These are phyloP conservation scores for Veloboletus limbatus DNA, from an alignment of 1,284 basidiomycete species.

Conservation along the genomic window DNA sequence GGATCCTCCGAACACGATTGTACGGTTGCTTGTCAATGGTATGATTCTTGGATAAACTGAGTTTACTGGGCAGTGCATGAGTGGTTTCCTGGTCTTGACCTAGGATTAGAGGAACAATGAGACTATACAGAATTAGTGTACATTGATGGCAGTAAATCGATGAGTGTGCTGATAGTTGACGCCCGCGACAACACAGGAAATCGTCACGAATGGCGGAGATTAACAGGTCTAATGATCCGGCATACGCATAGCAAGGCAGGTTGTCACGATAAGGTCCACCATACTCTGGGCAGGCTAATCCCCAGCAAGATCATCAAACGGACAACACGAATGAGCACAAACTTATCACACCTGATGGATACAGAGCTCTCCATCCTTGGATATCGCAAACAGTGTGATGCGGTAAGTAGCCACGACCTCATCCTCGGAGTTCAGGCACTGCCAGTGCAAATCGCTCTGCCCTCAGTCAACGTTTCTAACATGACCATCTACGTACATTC, in stretches of 20 bases:
- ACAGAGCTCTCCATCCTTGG: slow-evolving; percentile 33
- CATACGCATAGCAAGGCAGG: slow-evolving; percentile 32
- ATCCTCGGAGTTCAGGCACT: slow-evolving; percentile 26
- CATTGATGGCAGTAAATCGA: neutral
- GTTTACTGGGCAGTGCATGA: neutral
- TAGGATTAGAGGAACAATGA: neutral
- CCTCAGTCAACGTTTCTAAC: neutral
- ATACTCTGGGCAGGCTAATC: slow-evolving; percentile 26
- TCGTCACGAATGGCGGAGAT: neutral
- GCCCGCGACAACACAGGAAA: neutral
- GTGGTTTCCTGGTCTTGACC: neutral
- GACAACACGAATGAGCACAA: too few species aligned
- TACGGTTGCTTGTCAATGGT: neutral
- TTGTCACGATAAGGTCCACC: slow-evolving; percentile 31
- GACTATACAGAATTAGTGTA: slow-evolving; percentile 1
- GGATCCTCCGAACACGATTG: too few species aligned
- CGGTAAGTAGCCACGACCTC: slow-evolving; percentile 34
- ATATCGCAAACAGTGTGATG: slow-evolving; percentile 29
- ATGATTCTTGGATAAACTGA: neutral
- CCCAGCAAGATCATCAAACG: slow-evolving; percentile 8
- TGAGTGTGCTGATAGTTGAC: neutral
- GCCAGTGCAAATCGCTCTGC: neutral
- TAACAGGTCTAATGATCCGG: slow-evolving; percentile 24
- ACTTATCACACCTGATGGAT: slow-evolving; percentile 28
- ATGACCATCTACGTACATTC: slow-evolving; percentile 16